phyloP scores from a whole-genome alignment of 306 rosid genomes.

The Benincasa hispida region DNA sequence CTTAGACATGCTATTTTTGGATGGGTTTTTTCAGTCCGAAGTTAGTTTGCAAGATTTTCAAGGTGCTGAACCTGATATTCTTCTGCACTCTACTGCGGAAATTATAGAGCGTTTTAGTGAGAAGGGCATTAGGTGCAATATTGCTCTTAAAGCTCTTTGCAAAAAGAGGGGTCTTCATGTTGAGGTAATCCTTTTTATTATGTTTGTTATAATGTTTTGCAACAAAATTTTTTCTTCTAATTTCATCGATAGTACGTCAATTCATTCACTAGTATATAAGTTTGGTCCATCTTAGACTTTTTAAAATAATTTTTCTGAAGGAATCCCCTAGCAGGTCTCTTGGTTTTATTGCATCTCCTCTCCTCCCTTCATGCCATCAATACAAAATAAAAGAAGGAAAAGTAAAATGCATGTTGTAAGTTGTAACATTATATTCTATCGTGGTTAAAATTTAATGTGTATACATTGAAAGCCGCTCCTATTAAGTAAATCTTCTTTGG shows the following conservation, averaged over 20 bases:
- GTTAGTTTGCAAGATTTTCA: constrained; percentile 55
- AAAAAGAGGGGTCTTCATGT: constrained; percentile 74
- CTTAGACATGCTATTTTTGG: neutral
- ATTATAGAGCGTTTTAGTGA: constrained; percentile 43
- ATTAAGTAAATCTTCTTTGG: neutral
- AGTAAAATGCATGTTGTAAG: neutral
- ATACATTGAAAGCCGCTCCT: neutral
- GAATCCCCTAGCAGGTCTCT: neutral
- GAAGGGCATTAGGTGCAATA: constrained; percentile 36
- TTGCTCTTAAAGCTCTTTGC: constrained; percentile 73
- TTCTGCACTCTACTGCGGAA: constrained; percentile 36
- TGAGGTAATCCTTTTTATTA: constrained; percentile 37
- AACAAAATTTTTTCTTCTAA: neutral
- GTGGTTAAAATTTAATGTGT: neutral
- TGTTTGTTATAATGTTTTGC: neutral
- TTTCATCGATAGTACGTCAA: neutral
- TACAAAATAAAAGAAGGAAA: neutral
- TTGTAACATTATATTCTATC: neutral
- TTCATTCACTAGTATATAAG: neutral
- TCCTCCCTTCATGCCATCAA: neutral
- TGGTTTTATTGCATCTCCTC: neutral
- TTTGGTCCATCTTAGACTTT: neutral
- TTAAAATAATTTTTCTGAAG: neutral
- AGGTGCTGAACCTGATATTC: constrained; percentile 83
- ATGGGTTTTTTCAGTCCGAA: constrained; percentile 44